Conservation (phyloP, 2,329 filamentous ascomycete species). For the Fusarium udum region DNA sequence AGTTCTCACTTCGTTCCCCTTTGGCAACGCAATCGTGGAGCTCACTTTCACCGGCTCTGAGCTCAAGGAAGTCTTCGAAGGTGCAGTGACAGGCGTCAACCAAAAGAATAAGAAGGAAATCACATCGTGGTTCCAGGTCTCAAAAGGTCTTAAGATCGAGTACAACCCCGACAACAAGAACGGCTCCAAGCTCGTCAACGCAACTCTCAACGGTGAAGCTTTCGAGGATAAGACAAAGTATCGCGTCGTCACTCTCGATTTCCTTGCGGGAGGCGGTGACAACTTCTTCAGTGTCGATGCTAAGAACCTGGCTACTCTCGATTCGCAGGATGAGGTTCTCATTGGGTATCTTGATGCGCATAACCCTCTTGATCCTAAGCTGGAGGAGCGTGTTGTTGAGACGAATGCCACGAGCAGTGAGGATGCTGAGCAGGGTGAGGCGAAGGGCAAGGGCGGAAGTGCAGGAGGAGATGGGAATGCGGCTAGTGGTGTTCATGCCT, state of each 20-base stretch:
- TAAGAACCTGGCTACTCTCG: slow-evolving; percentile 55
- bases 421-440: slow-evolving; percentile 15
- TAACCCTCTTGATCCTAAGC: slow-evolving; percentile 59
- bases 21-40: slow-evolving; percentile 71
- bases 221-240: slow-evolving; percentile 61
- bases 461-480: slow-evolving; percentile 10
- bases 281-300: slow-evolving; percentile 61
- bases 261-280: slow-evolving; percentile 69
- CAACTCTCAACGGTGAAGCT: slow-evolving; percentile 59
- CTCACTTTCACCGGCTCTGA: slow-evolving; percentile 62
- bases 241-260: slow-evolving; percentile 69
- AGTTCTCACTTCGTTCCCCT: slow-evolving; percentile 72
- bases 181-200: slow-evolving; percentile 61
- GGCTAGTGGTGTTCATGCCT: slow-evolving; percentile 7
- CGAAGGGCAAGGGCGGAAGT: slow-evolving; percentile 10
- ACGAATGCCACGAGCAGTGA: slow-evolving; percentile 24
- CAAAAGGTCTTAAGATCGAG: slow-evolving; percentile 62
- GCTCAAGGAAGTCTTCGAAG: slow-evolving; percentile 67
- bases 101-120: slow-evolving; percentile 62
- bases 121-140: slow-evolving; percentile 70
- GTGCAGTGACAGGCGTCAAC: slow-evolving; percentile 64
- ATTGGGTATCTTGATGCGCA: slow-evolving; percentile 59
- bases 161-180: slow-evolving; percentile 63
- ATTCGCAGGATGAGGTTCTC: slow-evolving; percentile 64
- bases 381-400: slow-evolving; percentile 54